phyloP scores from a whole-genome alignment of 2,329 filamentous ascomycete species.

The Macrophomina pseudophaseolina region DNA sequence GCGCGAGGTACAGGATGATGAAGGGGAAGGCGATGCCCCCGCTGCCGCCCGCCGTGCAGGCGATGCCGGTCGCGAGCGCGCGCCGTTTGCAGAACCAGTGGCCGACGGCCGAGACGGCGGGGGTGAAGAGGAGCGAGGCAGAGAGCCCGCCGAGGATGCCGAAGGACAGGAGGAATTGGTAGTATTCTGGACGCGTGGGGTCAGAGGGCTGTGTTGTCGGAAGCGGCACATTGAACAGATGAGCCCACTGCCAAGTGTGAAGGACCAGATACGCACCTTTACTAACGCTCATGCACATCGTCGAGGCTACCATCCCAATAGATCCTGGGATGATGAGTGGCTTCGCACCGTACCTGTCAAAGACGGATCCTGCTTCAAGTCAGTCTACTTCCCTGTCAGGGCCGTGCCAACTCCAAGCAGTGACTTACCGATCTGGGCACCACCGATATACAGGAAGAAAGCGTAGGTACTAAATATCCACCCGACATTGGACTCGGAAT shows the following conservation, averaged over 20 bases:
- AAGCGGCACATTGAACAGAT: neutral
- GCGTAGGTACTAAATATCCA: slow-evolving; percentile 50
- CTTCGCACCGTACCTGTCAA: slow-evolving; percentile 43
- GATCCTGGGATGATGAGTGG: slow-evolving; percentile 39
- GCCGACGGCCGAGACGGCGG: slow-evolving; percentile 41
- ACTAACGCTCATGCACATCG: slow-evolving; percentile 40
- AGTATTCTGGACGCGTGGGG: slow-evolving; percentile 37
- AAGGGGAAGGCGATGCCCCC: slow-evolving; percentile 46
- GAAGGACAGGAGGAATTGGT: slow-evolving; percentile 49
- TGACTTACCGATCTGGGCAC: slow-evolving; percentile 37
- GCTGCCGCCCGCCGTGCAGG: slow-evolving; percentile 43
- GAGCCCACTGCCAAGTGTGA: neutral
- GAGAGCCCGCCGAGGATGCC: slow-evolving; percentile 47
- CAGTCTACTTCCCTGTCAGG: neutral
- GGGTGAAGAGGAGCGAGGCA: slow-evolving; percentile 46
- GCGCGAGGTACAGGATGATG: slow-evolving; percentile 39
- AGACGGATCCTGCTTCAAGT: slow-evolving; percentile 39
- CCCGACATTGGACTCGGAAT: slow-evolving; percentile 43
- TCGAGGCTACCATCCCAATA: slow-evolving; percentile 35
- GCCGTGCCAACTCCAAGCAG: no score
- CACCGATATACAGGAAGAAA: slow-evolving; percentile 46
- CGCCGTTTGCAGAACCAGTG: slow-evolving; percentile 47
- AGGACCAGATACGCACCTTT: slow-evolving; percentile 29
- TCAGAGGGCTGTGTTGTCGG: neutral
- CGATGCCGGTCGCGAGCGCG: slow-evolving; percentile 46